These are phyloP conservation scores for Talaromyces pinophilus DNA, from an alignment of 2,329 filamentous ascomycete species.

Conservation along the genomic window DNA sequence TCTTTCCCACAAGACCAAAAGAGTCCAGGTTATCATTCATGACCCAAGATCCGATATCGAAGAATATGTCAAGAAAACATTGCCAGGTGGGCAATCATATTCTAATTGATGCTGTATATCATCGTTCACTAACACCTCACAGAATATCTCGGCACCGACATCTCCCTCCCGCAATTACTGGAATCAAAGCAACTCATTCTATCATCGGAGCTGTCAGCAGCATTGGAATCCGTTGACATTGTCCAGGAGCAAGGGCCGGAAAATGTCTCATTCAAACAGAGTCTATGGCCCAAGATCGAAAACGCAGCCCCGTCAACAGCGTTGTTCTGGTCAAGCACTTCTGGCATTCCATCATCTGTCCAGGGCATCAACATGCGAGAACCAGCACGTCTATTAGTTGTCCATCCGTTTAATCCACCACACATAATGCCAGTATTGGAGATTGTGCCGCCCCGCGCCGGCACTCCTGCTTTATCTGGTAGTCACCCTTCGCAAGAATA, in stretches of 20 bases:
- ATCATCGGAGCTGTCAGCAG: slow-evolving; percentile 38
- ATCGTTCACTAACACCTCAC: not conserved
- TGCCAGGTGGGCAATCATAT: slow-evolving; percentile 35
- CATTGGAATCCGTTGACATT: slow-evolving; percentile 52
- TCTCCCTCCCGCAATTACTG: slow-evolving; percentile 22
- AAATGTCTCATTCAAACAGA: slow-evolving; percentile 53
- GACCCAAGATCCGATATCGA: slow-evolving; percentile 54
- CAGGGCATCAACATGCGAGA: slow-evolving; percentile 50
- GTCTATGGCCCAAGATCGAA: slow-evolving; percentile 56
- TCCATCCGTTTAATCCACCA: slow-evolving; percentile 64
- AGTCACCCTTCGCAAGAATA: slow-evolving; percentile 24
- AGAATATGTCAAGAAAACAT: slow-evolving; percentile 45
- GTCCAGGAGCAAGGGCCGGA: slow-evolving; percentile 64
- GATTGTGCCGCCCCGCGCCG: slow-evolving; percentile 55
- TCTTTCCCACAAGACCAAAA: slow-evolving; percentile 26
- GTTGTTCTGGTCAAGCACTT: slow-evolving; percentile 60
- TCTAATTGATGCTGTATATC: not conserved
- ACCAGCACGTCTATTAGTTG: slow-evolving; percentile 52
- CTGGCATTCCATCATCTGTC: slow-evolving; percentile 57
- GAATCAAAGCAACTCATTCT: slow-evolving; percentile 36
- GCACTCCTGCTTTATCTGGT: slow-evolving; percentile 31
- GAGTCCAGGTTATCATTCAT: slow-evolving; percentile 39
- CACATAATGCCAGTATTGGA: slow-evolving; percentile 64
- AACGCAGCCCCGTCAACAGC: slow-evolving; percentile 45
- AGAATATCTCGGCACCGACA: slow-evolving; percentile 19